Base-by-base conservation (phyloP, 2,329 filamentous ascomycete genomes). In the Pyricularia sp. region DNA sequence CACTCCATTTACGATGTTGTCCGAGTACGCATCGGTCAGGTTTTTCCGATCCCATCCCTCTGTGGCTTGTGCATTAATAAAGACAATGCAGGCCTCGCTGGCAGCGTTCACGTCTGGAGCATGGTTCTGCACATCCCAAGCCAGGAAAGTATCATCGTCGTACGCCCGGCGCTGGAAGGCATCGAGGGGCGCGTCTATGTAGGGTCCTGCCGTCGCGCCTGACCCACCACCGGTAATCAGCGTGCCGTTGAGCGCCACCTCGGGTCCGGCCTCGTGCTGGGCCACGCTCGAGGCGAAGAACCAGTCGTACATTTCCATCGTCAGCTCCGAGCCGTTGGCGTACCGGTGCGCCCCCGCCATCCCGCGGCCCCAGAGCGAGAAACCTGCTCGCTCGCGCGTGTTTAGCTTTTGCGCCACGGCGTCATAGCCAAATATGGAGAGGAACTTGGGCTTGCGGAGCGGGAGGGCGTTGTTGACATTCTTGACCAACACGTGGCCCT, bases 401-500 rank as follows among this genome's bases (percentile, higher is more conserved):
- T 87, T 75, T 31, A 78, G 76, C 63, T 78, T 66, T 31, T 66
- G 64, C 33, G 64, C 36, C 12, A 66, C 64, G 31, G 65, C 65
- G 85, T 91, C 80, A 82, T 87, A 81, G 72, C 90, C 79, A 79
- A 87, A 83, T 75, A 89, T 77, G 73, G 87, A 84, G 80, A 90
- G 70, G 76, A 85, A 81, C 68, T 78, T 78, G 6, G 81, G 88
- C 69, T 82, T 81, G 68, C 83, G 85, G 67, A 94, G 82, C 0
- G 92, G 92, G 7, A 94, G 79, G 0, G 84, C 80, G 9, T 82
- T 82, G 64, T 84, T 82, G 2, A 79, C 80, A 77, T 96, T 95
- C 81, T 96, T 96, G 68, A 96, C 81, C 0, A 96, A 82, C 30
- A 94, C 90, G 67, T 90, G 92, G 4, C 87, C 85, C 9, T 86